A percentile compares a stretch with the other conserved stretches of the same genome.
These are phyloP conservation scores for Cyberlindnera misumaiensis DNA, from an alignment of 805 yeast species.

Conservation along the genomic window DNA sequence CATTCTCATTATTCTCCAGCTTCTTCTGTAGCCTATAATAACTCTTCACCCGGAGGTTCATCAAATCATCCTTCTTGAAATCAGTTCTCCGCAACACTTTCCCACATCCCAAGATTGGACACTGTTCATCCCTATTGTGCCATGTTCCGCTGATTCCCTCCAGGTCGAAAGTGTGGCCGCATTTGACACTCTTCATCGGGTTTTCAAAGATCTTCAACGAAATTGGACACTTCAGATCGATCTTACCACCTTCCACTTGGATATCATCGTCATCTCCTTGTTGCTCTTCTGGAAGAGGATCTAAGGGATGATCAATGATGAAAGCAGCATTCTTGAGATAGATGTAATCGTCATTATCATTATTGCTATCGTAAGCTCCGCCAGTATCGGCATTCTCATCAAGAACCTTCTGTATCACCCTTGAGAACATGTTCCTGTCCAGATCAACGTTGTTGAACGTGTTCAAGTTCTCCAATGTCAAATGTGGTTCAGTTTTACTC, in stretches of 20 bases:
- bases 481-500: slow-evolving; percentile 7
- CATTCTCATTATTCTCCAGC: slow-evolving; percentile 3
- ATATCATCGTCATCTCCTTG: slow-evolving; percentile 50
- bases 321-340: slow-evolving; percentile 37
- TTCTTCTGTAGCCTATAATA: slow-evolving; percentile 22
- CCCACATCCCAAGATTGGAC: slow-evolving; percentile 52
- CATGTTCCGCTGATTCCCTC: slow-evolving; percentile 34
- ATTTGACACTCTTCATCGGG: slow-evolving; percentile 50
- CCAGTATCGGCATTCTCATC: background rate
- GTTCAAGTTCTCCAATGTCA: slow-evolving; percentile 11
- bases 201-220: slow-evolving; percentile 42
- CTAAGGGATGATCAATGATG: slow-evolving; percentile 52
- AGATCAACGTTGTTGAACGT: slow-evolving; percentile 1
- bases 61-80: slow-evolving; percentile 41
- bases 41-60: slow-evolving; percentile 47
- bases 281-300: slow-evolving; percentile 45
- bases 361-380: background rate
- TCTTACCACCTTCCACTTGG: slow-evolving; percentile 60
- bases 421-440: slow-evolving; percentile 7
- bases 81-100: slow-evolving; percentile 29
- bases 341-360: slow-evolving; percentile 7
- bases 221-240: slow-evolving; percentile 65
- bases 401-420: slow-evolving; percentile 5
- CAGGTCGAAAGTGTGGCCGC: slow-evolving; percentile 60
- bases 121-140: slow-evolving; percentile 20